phyloP scores from a whole-genome alignment of 148 eudicot genomes.

The Camellia granthamiana region DNA sequence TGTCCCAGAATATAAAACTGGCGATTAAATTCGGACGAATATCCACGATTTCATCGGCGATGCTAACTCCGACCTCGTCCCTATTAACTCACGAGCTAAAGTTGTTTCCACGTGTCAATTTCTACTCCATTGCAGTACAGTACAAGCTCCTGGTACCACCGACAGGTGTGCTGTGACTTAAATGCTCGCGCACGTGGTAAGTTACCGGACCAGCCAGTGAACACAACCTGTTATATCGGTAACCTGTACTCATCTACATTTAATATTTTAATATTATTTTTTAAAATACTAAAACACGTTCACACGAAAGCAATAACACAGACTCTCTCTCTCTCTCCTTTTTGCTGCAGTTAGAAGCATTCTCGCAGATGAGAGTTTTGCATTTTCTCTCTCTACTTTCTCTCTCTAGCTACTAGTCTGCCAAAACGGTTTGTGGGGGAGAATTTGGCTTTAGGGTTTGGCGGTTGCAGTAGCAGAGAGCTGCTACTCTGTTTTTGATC shows the following conservation, averaged over 20 bases:
- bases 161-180: neutral
- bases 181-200: constrained; percentile 25
- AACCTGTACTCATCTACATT: neutral
- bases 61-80: no score
- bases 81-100: no score
- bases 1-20: no score
- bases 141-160: no score
- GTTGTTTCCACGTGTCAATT: no score
- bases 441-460: constrained; percentile 11
- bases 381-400: constrained; percentile 3
- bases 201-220: constrained; percentile 24
- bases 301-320: neutral
- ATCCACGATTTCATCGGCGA: no score
- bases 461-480: neutral
- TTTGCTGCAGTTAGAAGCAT: constrained; percentile 18
- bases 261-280: neutral
- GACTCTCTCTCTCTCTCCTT: neutral
- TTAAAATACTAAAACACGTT: neutral
- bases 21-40: no score
- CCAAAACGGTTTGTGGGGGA: neutral
- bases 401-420: constrained; percentile 7
- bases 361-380: constrained; percentile 6
- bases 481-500: neutral
- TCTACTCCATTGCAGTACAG: no score
- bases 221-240: neutral